Evolutionary conservation across 805 yeast genomes (phyloP), one percentile per base, ranked within the genome.

Genomic region (Nakazawaea siamensis): DNA sequence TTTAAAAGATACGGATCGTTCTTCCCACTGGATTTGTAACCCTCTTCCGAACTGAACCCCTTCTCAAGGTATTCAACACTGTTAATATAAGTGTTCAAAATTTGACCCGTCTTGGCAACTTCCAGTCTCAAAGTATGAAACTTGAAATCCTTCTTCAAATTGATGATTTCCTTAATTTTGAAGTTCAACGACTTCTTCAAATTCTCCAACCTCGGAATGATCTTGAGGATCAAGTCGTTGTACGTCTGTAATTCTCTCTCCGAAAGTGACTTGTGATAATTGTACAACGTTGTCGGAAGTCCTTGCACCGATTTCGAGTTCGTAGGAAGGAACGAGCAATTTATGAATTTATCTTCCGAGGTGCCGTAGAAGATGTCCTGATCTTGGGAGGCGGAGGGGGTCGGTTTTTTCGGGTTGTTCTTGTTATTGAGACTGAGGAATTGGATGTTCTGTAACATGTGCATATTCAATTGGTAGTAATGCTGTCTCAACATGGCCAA

Each of bases 1-100:
- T 77, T 76, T 31, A 76, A 58, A 31, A 79, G 48, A 45, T 75
- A 80, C 6, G 88, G 87, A 51, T 80, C 88, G 39, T 63, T 47
- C 42, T 38, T 45, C 34, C 40, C 48, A 19, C 29, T 44, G 44
- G 31, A 39, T 31, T 57, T 37, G 50, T 50, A 11, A 20, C 23
- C 23, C 10, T 20, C 60, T 10, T 20, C 23, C 23, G 7, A 7
- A 20, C 7, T 48, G 26, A 56, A 53, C 16, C 62, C 61, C 26
- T 52, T 60, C 25, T 60, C 62, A 37, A 65, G 52, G 29, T 58
- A 53, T 34, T 63, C 69, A 11, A 68, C 57, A 9, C 70, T 53
- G n/a, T 62, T 56, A 26, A 63, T 60, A 48, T 68, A 70, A 38
- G 64, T 68, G 15, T 61, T 60, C 37, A 79, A 51, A 13, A 70